Evolutionary conservation across 768 basidiomycete species (phyloP).

Genomic region (Gloeophyllum trabeum): DNA sequence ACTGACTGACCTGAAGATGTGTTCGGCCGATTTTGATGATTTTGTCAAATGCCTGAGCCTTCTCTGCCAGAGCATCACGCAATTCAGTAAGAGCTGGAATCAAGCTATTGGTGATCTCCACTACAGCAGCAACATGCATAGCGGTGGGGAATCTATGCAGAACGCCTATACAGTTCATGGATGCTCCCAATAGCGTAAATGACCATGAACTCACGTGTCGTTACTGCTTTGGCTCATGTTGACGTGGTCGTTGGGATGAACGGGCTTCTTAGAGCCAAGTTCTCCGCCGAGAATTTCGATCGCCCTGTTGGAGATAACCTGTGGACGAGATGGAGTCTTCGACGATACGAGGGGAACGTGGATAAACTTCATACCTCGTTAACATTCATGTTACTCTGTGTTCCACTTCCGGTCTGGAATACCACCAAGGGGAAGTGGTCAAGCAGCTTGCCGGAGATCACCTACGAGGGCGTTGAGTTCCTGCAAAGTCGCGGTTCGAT

Average conservation of each 20-base stretch:
- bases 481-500: neutral
- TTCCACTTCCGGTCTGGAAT: conserved; percentile 98
- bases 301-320: conserved; percentile 97
- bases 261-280: conserved; percentile 91
- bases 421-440: conserved; percentile 98
- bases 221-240: conserved; percentile 99
- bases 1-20: conserved; percentile 60
- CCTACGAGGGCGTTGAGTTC: conserved; percentile 36
- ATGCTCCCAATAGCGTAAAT: neutral
- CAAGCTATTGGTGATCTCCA: conserved; percentile 68
- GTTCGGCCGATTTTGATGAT: conserved; percentile 99
- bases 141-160: conserved; percentile 84
- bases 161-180: neutral
- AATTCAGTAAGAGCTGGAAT: conserved; percentile 82
- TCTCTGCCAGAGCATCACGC: conserved; percentile 73
- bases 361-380: conserved; percentile 62
- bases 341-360: neutral
- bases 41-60: conserved; percentile 72
- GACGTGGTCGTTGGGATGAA: conserved; percentile 99
- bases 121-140: conserved; percentile 96
- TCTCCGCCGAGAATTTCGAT: conserved; percentile 95
- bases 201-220: conserved; percentile 63
- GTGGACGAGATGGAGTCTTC: neutral
- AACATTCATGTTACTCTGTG: conserved; percentile 97
- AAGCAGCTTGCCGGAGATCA: conserved; percentile 88